Percentiles rank a stretch among this genome's conserved stretches.
phyloP scores from a whole-genome alignment of 2,329 filamentous ascomycete genomes.

The Pseudocercospora ulei region DNA sequence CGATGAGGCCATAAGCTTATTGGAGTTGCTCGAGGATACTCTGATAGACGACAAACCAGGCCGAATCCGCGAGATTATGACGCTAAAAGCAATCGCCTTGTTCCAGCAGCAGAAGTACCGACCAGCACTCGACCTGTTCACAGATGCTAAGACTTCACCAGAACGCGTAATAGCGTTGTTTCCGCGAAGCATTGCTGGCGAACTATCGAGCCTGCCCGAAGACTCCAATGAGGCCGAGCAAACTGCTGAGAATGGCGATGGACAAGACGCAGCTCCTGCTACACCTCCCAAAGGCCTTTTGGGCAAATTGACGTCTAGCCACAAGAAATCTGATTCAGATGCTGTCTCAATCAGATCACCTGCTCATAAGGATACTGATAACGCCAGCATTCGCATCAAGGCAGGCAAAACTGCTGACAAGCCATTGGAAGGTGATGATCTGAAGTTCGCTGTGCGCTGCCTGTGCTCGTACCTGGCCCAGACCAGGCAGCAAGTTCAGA shows the following conservation, averaged over 20 bases:
- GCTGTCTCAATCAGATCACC: conserved; percentile 52
- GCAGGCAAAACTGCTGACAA: conserved; percentile 41
- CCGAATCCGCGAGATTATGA: conserved; percentile 74
- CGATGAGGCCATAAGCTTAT: conserved; percentile 84
- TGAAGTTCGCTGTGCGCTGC: conserved; percentile 70
- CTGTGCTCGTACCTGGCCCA: conserved; percentile 82
- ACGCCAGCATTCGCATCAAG: conserved; percentile 45
- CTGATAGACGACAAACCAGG: conserved; percentile 72
- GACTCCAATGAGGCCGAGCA: conserved; percentile 37
- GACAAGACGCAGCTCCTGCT: conserved; percentile 30
- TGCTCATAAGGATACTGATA: conserved; percentile 49
- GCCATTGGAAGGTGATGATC: conserved; percentile 65
- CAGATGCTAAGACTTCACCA: conserved; percentile 78
- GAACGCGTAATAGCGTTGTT: conserved; percentile 79
- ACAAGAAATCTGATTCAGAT: conserved; percentile 43
- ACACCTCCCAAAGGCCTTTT: conserved; percentile 39
- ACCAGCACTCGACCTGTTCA: conserved; percentile 81
- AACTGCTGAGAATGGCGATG: conserved; percentile 36
- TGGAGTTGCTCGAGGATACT: conserved; percentile 86
- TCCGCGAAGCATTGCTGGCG: conserved; percentile 72
- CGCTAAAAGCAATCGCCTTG: conserved; percentile 75
- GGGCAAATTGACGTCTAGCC: conserved; percentile 41
- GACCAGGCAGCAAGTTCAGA: conserved; percentile 58
- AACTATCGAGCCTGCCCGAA: conserved; percentile 53
- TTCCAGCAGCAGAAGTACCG: conserved; percentile 77